Base-by-base conservation (phyloP, 169 alveolate species). In the Eimeria necatrix region DNA sequence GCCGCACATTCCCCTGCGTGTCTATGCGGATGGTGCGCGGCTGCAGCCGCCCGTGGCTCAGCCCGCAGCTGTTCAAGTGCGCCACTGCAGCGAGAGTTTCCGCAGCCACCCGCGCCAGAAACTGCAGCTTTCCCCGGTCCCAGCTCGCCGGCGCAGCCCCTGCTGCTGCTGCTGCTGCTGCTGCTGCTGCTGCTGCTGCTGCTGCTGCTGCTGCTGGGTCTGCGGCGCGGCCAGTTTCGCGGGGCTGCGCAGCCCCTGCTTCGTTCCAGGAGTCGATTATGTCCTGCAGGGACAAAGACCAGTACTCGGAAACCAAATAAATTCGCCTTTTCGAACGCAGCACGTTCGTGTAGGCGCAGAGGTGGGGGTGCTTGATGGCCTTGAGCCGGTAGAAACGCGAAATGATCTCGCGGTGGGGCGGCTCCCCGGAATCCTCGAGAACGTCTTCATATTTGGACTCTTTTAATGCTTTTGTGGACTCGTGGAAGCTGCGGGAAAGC, bases 321-420 rank as follows among this genome's bases (percentile, higher is more conserved):
- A 93, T 12, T 16, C 95, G 87, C 22, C 73, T 26, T 6, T 49
- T 68, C 5, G 14, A 32, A 26, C 93, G 86, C 9, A 93, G 88
- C n/a, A 93, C 61, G 80, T 93, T 74, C 14, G 95, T 93, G 80
- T 93, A 93, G 20, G 85, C 56, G 22, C 95, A 93, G 52, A 93
- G 93, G 68, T 81, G 87, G 32, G 95, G 95, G 64, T 93, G 95
- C 52, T 87, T 61, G 49, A 93, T 76, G 5, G 60, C 26, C 93
- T 93, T 93, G 93, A 93, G 92, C 4, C 49, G 46, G 7, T 93
- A 84, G 41, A 93, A 93, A 16, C 95, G 83, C 74, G 89, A 49
- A 68, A 81, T 68, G 9, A 93, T 81, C 41, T 93, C 90, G 71
- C 80, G 95, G 83, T 76, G 83, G 4, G 83, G 90, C 12, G 95